A percentile compares a stretch with the other conserved stretches of the same genome.
phyloP scores from a whole-genome alignment of 1,284 basidiomycete genomes.

The Xanthoconium separans region DNA sequence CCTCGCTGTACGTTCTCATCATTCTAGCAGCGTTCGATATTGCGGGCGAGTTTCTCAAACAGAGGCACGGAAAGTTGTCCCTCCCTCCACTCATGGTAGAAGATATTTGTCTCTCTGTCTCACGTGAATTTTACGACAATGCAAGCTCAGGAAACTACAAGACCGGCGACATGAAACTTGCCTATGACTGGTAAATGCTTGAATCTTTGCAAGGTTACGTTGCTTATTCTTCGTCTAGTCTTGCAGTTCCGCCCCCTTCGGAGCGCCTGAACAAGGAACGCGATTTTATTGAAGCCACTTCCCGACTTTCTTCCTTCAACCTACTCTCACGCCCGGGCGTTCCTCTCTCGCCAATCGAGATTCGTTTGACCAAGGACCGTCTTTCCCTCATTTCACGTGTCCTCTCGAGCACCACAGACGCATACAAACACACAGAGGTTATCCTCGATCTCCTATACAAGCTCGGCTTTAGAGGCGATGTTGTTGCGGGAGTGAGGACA shows the following conservation, averaged over 20 bases:
- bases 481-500: conserved; percentile 73
- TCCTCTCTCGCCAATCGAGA: conserved; percentile 84
- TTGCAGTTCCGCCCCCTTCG: conserved; percentile 69
- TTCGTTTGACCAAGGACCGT: conserved; percentile 84
- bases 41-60: conserved; percentile 65
- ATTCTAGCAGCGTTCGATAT: conserved; percentile 68
- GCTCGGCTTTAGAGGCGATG: conserved; percentile 74
- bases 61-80: conserved; percentile 49
- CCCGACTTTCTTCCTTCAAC: conserved; percentile 81
- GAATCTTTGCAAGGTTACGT: conserved; percentile 1
- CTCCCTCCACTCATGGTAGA: conserved; percentile 61
- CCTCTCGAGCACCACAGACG: conserved; percentile 77
- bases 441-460: conserved; percentile 87
- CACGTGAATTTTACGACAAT: conserved; percentile 91
- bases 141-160: conserved; percentile 89
- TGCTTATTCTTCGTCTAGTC: conserved; percentile 43
- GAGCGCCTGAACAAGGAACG: conserved; percentile 68
- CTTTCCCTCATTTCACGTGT: conserved; percentile 81
- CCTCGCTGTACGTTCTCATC: conserved; percentile 9
- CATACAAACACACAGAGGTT: conserved; percentile 87
- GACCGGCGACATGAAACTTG: conserved; percentile 91
- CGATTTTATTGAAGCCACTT: conserved; percentile 94
- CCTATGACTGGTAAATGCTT: conserved; percentile 82
- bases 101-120: conserved; percentile 75
- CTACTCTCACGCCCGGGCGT: conserved; percentile 72